Conservation (phyloP, 768 basidiomycete genomes). For the Lentinus brumalis region DNA sequence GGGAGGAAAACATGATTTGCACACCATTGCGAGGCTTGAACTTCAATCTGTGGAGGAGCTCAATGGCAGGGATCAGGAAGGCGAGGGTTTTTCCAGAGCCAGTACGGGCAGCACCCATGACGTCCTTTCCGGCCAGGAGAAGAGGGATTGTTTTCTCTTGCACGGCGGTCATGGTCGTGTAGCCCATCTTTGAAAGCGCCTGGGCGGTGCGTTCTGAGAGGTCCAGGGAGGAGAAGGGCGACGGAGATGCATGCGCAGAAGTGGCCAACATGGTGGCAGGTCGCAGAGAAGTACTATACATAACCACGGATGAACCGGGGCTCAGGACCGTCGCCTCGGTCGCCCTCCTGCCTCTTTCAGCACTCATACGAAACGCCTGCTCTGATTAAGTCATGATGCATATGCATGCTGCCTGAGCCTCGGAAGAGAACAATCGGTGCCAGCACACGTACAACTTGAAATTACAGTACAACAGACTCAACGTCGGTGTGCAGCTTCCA, state of each 20-base stretch:
- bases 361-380: too few species aligned
- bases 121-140: conserved; percentile 91
- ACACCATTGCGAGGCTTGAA: conserved; percentile 96
- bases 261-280: too few species aligned
- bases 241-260: too few species aligned
- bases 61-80: conserved; percentile 92
- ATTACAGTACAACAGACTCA: neutral
- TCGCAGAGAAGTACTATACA: too few species aligned
- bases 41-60: conserved; percentile 86
- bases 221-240: conserved; percentile 76
- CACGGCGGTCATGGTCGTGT: conserved; percentile 89
- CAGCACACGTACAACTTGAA: too few species aligned
- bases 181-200: conserved; percentile 86
- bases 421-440: too few species aligned
- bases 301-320: too few species aligned
- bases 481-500: conserved; percentile 1
- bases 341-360: too few species aligned
- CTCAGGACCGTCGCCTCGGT: too few species aligned
- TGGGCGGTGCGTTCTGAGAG: conserved; percentile 76
- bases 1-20: neutral
- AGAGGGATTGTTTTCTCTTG: conserved; percentile 92
- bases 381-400: too few species aligned
- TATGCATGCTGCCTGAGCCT: too few species aligned
- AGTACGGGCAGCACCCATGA: conserved; percentile 93
- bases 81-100: conserved; percentile 97